These are phyloP conservation scores for Neurospora sp. DNA, from an alignment of 495 filamentous ascomycete genomes.

Conservation along the genomic window DNA sequence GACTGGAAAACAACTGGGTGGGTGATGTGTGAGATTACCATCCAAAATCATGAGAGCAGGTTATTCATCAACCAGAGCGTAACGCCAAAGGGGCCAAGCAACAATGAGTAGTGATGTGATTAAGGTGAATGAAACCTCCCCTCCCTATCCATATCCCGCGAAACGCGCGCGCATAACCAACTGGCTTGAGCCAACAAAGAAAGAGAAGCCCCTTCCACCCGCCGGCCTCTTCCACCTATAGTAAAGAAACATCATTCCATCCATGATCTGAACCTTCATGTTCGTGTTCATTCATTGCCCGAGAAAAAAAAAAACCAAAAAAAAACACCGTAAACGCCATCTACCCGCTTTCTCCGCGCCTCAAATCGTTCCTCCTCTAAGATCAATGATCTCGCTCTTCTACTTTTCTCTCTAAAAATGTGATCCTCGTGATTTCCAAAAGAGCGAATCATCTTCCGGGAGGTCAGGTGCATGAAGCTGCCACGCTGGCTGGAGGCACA, in stretches of 20 bases:
- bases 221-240: not conserved
- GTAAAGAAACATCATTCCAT: not conserved
- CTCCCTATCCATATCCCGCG: not conserved
- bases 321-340: not conserved
- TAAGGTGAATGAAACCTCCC: not conserved
- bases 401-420: not conserved
- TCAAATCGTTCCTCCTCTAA: not conserved
- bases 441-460: not conserved
- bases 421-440: not conserved
- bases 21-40: too few relatives aligned
- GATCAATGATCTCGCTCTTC: not conserved
- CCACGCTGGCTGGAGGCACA: not conserved
- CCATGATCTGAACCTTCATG: not conserved
- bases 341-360: not conserved
- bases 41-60: too few relatives aligned
- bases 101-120: not conserved
- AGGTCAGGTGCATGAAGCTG: not conserved
- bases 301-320: not conserved
- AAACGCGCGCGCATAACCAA: not conserved
- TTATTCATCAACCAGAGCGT: too few relatives aligned
- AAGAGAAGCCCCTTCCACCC: too few relatives aligned
- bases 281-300: not conserved
- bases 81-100: not conserved
- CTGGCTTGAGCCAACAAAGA: not conserved
- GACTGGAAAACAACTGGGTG: too few relatives aligned